Percentiles rank a stretch among this genome's conserved stretches.
phyloP scores from a whole-genome alignment of 2,329 filamentous ascomycete genomes.

The Ophiostoma sp. region DNA sequence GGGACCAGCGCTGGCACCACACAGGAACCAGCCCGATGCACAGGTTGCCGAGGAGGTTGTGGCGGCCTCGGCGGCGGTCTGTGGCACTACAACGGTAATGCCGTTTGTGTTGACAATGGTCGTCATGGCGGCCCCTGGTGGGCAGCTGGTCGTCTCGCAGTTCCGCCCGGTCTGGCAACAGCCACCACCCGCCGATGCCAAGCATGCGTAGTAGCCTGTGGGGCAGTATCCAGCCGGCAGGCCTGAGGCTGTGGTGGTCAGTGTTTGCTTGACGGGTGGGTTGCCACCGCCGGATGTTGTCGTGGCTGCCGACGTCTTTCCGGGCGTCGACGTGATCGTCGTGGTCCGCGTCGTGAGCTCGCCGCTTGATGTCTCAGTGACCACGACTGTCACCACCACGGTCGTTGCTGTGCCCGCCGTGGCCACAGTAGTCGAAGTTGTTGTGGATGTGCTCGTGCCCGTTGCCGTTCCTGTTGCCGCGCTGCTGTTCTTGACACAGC shows the following conservation, averaged over 20 bases:
- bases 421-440: constrained; percentile 42
- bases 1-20: constrained; percentile 54
- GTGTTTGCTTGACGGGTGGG: constrained; percentile 51
- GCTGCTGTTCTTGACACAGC: constrained; percentile 53
- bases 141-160: constrained; percentile 80
- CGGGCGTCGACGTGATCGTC: constrained; percentile 42
- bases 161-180: constrained; percentile 88
- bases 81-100: constrained; percentile 69
- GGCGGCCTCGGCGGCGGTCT: constrained; percentile 43
- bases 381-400: constrained; percentile 44
- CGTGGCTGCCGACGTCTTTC: constrained; percentile 39
- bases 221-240: constrained; percentile 63
- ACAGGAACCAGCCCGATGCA: constrained; percentile 78
- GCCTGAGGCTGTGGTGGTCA: constrained; percentile 38
- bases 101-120: constrained; percentile 61
- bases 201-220: constrained; percentile 88
- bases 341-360: constrained; percentile 37
- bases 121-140: constrained; percentile 58
- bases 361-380: constrained; percentile 40
- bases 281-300: constrained; percentile 43
- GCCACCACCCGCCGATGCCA: constrained; percentile 75
- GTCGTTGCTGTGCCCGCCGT: constrained; percentile 41
- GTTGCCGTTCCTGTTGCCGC: constrained; percentile 26
- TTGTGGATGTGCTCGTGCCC: constrained; percentile 38
- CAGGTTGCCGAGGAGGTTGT: constrained; percentile 52